Evolutionary conservation across 2,329 filamentous ascomycete genomes (phyloP).

Genomic region (Herpomyces periplanetae): DNA sequence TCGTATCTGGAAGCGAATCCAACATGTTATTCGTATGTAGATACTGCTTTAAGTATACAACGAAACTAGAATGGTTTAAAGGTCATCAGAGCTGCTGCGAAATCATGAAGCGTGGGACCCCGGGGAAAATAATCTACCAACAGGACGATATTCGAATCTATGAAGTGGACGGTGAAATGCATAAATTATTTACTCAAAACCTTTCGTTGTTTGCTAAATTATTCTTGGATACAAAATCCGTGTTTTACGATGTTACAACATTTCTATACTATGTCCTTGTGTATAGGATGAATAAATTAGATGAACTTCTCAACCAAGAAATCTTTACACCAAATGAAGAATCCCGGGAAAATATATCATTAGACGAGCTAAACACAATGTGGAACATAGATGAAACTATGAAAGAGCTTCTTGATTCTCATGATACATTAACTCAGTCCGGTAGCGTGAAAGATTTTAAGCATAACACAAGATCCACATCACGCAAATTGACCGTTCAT

Average conservation of each 20-base stretch:
- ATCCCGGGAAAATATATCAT: not conserved
- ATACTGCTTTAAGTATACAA: slow-evolving; percentile 76
- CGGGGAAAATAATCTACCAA: slow-evolving; percentile 35
- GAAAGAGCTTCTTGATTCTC: slow-evolving; percentile 6
- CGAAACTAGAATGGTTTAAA: slow-evolving; percentile 9
- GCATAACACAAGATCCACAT: too few relatives aligned
- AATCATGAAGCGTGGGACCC: slow-evolving; percentile 11
- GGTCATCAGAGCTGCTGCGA: slow-evolving; percentile 13
- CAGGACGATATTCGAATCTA: slow-evolving; percentile 49
- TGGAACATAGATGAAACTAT: slow-evolving; percentile 10
- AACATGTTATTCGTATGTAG: slow-evolving; percentile 43
- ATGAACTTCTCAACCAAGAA: too few relatives aligned
- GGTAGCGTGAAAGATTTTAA: too few relatives aligned
- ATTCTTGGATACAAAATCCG: slow-evolving; percentile 88
- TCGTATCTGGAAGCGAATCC: slow-evolving; percentile 11
- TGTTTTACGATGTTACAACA: slow-evolving; percentile 78
- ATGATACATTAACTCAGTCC: not conserved
- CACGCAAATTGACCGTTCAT: too few relatives aligned
- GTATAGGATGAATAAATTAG: too few relatives aligned
- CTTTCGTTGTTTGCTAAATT: slow-evolving; percentile 83
- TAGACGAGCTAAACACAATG: not conserved
- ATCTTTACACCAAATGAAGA: too few relatives aligned
- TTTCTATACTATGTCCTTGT: slow-evolving; percentile 85
- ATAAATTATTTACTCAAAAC: slow-evolving; percentile 68
- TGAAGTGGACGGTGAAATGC: slow-evolving; percentile 60